phyloP scores from a whole-genome alignment of 2,329 filamentous ascomycete species.

The Sporothrix euskadiensis region DNA sequence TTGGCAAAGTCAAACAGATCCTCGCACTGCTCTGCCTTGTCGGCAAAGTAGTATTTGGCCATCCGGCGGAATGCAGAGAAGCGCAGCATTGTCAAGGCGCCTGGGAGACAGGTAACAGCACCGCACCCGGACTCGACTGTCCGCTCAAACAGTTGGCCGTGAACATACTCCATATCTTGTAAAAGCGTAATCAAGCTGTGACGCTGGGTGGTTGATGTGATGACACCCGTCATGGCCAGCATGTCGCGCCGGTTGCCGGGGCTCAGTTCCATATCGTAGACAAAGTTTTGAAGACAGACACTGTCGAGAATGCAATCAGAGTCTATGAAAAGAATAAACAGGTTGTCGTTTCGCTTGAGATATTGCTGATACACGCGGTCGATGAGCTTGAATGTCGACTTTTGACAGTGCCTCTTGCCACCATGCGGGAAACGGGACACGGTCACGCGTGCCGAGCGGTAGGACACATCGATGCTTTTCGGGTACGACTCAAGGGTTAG shows the following conservation, averaged over 20 bases:
- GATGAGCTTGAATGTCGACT: conserved; percentile 87
- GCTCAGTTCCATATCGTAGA: conserved; percentile 98
- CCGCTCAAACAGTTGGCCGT: conserved; percentile 93
- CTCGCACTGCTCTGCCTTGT: conserved; percentile 92
- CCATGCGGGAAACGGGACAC: conserved; percentile 91
- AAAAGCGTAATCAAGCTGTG: conserved; percentile 87
- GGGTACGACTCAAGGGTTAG: conserved; percentile 76
- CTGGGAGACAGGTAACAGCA: conserved; percentile 89
- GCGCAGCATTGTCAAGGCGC: conserved; percentile 90
- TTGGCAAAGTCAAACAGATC: conserved; percentile 97
- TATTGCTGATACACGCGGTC: conserved; percentile 90
- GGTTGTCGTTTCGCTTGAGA: conserved; percentile 80
- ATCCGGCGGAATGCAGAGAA: conserved; percentile 96
- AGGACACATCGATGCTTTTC: conserved; percentile 85
- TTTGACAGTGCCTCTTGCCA: conserved; percentile 91
- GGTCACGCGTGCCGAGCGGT: conserved; percentile 80
- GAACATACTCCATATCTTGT: conserved; percentile 98
- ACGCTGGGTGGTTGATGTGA: conserved; percentile 88
- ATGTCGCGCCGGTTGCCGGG: conserved; percentile 89
- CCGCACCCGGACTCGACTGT: conserved; percentile 94
- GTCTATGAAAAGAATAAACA: conserved; percentile 96
- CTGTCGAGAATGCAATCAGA: conserved; percentile 93
- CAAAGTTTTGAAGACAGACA: conserved; percentile 92
- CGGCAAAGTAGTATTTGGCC: conserved; percentile 98
- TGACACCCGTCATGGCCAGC: conserved; percentile 96